Conservation (phyloP, 31 red algal genomes). For the Asparagopsis taxiformis region DNA sequence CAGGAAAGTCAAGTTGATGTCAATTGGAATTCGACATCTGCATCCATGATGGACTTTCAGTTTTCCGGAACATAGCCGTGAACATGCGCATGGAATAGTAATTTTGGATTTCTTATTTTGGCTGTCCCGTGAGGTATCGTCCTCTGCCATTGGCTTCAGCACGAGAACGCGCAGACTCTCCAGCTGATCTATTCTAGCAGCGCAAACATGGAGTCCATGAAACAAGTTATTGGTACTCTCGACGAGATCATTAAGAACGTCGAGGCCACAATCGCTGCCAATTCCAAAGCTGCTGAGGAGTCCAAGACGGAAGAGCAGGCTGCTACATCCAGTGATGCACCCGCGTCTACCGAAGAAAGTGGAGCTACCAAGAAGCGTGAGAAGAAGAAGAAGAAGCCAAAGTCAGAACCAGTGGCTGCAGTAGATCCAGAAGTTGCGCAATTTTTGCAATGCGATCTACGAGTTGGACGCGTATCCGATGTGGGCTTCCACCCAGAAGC, state of each 20-base stretch:
- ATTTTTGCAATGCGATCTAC: constrained; percentile 72
- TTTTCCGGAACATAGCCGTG: no score
- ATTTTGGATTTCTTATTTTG: no score
- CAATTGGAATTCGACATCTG: no score
- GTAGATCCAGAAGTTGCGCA: constrained; percentile 30
- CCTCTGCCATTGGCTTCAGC: no score
- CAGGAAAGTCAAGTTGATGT: no score
- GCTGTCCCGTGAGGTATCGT: no score
- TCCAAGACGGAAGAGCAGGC: neutral
- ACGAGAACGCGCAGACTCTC: no score
- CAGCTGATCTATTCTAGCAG: no score
- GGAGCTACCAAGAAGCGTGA: constrained; percentile 34
- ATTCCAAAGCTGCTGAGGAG: neutral
- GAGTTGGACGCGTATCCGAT: constrained; percentile 40
- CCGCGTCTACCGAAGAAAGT: neutral
- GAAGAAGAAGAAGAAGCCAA: constrained; percentile 64
- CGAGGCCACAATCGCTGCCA: neutral
- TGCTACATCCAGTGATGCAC: neutral
- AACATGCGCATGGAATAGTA: no score
- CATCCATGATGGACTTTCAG: no score
- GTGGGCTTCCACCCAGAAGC: constrained; percentile 61
- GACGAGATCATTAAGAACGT: constrained; percentile 50
- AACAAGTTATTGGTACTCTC: constrained; percentile 40
- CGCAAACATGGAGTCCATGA: constrained; percentile 26
- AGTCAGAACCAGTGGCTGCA: constrained; percentile 8